A percentile compares a stretch with the other conserved stretches of the same genome.
Evolutionary conservation across 2,329 filamentous ascomycete species (phyloP).

Genomic region (Pestalotiopsis sp.): DNA sequence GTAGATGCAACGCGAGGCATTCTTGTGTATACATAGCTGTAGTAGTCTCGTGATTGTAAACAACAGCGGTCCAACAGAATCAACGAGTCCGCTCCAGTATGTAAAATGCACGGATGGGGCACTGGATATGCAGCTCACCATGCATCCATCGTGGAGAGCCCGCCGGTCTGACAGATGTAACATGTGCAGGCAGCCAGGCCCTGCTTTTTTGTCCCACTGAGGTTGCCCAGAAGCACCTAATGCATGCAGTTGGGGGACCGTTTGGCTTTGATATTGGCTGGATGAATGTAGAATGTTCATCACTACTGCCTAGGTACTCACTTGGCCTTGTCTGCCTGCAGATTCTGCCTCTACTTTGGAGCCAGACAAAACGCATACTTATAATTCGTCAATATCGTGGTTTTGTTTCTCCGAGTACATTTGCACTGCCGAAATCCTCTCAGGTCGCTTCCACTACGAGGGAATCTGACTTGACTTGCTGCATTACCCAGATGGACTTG

Average conservation of each 20-base stretch:
- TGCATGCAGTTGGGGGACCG: neutral
- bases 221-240: neutral
- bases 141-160: neutral
- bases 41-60: neutral
- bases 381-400: neutral
- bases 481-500: too few relatives aligned
- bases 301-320: neutral
- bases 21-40: too few relatives aligned
- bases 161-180: neutral
- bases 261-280: neutral
- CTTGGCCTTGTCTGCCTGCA: constrained; percentile 9
- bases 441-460: neutral
- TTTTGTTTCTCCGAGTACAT: neutral
- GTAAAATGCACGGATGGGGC: too few relatives aligned
- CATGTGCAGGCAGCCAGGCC: neutral
- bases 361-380: neutral
- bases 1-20: too few relatives aligned
- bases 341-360: neutral
- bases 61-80: neutral
- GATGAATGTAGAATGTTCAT: neutral
- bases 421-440: neutral
- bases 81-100: too few relatives aligned
- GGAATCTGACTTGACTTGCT: neutral
- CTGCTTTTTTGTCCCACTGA: neutral
- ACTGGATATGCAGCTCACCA: neutral